A percentile compares a stretch with the other conserved stretches of the same genome.
phyloP scores from a whole-genome alignment of 148 eudicot genomes.

The Chenopodium quinoa region DNA sequence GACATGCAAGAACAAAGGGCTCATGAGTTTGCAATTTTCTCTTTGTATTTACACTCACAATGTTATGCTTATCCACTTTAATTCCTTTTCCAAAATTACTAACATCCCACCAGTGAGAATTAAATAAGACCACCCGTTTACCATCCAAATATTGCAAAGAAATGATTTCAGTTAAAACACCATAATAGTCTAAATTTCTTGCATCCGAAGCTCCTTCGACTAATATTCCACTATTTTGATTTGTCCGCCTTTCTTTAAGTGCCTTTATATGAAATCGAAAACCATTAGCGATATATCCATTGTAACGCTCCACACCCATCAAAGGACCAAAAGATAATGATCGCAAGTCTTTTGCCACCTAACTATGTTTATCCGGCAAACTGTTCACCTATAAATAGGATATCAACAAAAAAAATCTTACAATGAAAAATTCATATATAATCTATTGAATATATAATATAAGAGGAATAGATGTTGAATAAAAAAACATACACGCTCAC shows the following conservation, averaged over 20 bases:
- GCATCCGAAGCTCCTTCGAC: neutral
- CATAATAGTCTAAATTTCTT: constrained; percentile 1
- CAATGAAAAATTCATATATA: neutral
- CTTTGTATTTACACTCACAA: neutral
- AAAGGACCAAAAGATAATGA: neutral
- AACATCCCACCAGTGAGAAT: constrained; percentile 24
- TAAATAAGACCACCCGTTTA: constrained; percentile 11
- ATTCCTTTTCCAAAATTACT: constrained; percentile 6
- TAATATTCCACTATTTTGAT: constrained; percentile 22
- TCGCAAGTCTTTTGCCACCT: neutral
- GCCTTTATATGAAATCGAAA: constrained; percentile 4
- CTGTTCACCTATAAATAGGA: neutral
- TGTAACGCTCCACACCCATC: neutral
- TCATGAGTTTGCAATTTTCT: constrained; percentile 5
- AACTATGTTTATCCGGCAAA: neutral
- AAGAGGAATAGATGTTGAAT: neutral
- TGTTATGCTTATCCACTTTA: constrained; percentile 10
- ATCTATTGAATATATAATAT: neutral
- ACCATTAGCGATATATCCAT: constrained; percentile 11
- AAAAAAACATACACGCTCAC: neutral
- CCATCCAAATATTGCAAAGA: constrained; percentile 2
- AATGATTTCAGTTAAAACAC: constrained; percentile 17
- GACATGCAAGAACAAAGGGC: constrained; percentile 8
- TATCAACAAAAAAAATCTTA: neutral
- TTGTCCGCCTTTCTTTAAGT: neutral